These are phyloP conservation scores for Penicillium tannophilum DNA, from an alignment of 495 filamentous ascomycete species.

Conservation along the genomic window DNA sequence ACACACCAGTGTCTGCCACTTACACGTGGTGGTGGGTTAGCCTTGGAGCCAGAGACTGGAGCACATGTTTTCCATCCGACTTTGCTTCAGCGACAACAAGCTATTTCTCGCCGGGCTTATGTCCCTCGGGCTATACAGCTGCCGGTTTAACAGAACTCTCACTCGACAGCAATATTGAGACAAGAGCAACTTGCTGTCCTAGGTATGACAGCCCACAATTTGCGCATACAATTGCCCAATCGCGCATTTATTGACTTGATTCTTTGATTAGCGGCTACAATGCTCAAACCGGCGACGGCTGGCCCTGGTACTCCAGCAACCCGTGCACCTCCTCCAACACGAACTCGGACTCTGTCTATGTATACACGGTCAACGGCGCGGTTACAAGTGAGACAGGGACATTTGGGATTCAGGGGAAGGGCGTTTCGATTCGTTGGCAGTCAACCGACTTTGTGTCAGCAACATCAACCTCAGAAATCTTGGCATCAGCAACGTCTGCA, in stretches of 20 bases:
- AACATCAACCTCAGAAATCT: not conserved
- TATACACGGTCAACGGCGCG: not conserved
- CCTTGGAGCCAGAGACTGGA: not conserved
- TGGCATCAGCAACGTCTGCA: not conserved
- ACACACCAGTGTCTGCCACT: not conserved
- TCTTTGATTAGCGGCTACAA: conserved; percentile 1
- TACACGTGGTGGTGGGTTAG: conserved; percentile 8
- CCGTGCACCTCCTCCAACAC: conserved; percentile 8
- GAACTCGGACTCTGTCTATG: not conserved
- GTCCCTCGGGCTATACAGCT: conserved; percentile 11
- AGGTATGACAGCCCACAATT: not conserved
- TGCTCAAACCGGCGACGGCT: conserved; percentile 4
- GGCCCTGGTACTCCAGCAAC: conserved; percentile 7
- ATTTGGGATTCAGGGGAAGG: conserved; percentile 6
- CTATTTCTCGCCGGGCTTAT: conserved; percentile 18
- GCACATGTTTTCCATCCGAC: conserved; percentile 7
- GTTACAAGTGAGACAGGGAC: not conserved
- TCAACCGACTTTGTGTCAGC: not conserved
- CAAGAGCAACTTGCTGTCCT: conserved; percentile 8
- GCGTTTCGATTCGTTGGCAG: conserved; percentile 10
- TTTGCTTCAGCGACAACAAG: not conserved
- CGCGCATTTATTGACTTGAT: not conserved
- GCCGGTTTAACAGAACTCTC: conserved; percentile 2
- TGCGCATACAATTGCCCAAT: not conserved
- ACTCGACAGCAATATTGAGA: not conserved